These are phyloP conservation scores for Hanseniaspora jakobsenii DNA, from an alignment of 805 yeast species.

Conservation along the genomic window DNA sequence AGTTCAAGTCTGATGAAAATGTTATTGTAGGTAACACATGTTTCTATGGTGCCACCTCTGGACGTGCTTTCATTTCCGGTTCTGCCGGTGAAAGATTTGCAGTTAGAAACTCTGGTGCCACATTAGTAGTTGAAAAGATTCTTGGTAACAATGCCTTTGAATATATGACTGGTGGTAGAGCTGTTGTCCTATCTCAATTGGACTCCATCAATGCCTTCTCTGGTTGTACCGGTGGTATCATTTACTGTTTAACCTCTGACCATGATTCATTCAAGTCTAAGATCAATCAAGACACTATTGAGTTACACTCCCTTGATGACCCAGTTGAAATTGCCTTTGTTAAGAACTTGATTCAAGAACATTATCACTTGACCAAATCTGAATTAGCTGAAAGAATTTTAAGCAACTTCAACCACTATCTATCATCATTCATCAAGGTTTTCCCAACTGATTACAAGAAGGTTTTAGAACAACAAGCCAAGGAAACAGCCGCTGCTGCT, in stretches of 20 bases:
- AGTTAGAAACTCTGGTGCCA: conserved; percentile 97
- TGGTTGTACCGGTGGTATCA: conserved; percentile 99
- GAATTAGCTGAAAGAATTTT: conserved; percentile 76
- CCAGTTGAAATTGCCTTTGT: conserved; percentile 89
- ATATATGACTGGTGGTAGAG: conserved; percentile 98
- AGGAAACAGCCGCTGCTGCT: conserved; percentile 37
- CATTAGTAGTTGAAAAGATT: conserved; percentile 84
- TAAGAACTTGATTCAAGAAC: conserved; percentile 87
- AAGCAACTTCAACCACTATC: conserved; percentile 73
- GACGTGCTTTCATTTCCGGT: conserved; percentile 88
- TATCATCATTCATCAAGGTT: conserved; percentile 85
- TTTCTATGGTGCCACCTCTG: conserved; percentile 94
- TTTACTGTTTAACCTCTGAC: conserved; percentile 89
- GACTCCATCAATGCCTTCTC: conserved; percentile 82
- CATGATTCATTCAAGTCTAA: conserved; percentile 68
- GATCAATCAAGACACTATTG: conserved; percentile 74
- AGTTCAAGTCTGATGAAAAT: conserved; percentile 89
- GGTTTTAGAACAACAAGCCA: conserved; percentile 68
- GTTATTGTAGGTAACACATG: conserved; percentile 95
- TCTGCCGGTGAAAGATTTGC: conserved; percentile 97
- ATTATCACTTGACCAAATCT: conserved; percentile 86
- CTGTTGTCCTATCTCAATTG: conserved; percentile 79
- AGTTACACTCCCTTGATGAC: conserved; percentile 60
- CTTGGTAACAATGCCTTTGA: conserved; percentile 98
- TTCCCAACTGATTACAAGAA: conserved; percentile 84